A percentile compares a stretch with the other conserved stretches of the same genome.
Evolutionary conservation across 345 rosid species (phyloP).

Genomic region (Eucalyptus erythrocorys): DNA sequence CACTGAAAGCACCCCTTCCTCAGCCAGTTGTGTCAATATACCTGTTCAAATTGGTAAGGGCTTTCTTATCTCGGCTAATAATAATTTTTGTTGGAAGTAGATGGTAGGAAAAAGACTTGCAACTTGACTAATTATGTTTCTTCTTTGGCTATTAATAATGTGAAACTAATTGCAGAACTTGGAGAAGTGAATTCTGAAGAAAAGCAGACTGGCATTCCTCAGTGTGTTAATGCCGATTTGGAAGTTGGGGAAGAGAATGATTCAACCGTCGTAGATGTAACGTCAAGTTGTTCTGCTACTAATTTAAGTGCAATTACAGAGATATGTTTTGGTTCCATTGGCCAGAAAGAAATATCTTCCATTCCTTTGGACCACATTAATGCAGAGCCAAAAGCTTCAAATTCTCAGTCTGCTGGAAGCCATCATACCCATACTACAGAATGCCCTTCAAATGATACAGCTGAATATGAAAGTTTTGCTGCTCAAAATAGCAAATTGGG

Average conservation of each 20-base stretch:
- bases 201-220: neutral
- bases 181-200: neutral
- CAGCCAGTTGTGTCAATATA: neutral
- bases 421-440: neutral
- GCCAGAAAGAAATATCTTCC: constrained; percentile 1
- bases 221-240: neutral
- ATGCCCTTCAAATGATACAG: neutral
- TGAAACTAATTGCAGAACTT: neutral
- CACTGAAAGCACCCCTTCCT: constrained; percentile 5
- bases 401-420: neutral
- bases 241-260: constrained; percentile 3
- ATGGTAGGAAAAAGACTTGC: neutral
- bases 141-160: neutral
- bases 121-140: neutral
- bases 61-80: neutral
- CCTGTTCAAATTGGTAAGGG: constrained; percentile 4
- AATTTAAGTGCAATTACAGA: neutral
- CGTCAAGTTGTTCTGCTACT: neutral
- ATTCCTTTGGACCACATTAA: neutral
- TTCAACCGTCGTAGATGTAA: constrained; percentile 1
- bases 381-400: neutral
- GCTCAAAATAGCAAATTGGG: neutral
- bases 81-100: neutral
- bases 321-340: neutral
- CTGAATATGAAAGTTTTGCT: neutral